phyloP scores from a whole-genome alignment of 169 alveolate genomes.

The Plasmodium relictum region DNA sequence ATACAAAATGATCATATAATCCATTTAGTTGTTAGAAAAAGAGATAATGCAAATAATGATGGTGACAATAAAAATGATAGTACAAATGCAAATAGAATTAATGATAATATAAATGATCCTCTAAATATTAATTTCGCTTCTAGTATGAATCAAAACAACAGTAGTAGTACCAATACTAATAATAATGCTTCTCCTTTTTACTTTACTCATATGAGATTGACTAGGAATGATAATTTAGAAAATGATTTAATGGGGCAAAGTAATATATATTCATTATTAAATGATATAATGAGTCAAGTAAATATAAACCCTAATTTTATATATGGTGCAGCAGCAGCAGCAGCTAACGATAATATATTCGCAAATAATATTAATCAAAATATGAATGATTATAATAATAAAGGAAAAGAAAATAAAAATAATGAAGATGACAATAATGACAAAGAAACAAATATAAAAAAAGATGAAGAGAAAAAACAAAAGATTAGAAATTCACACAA shows the following conservation, averaged over 20 bases:
- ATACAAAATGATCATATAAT: slow-evolving; percentile 69
- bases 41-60: slow-evolving; percentile 13
- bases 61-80: slow-evolving; percentile 17
- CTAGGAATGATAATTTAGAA: slow-evolving; percentile 63
- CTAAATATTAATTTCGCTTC: slow-evolving; percentile 16
- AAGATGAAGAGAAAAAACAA: neutral
- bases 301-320: slow-evolving; percentile 43
- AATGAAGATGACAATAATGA: neutral
- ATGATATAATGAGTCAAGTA: slow-evolving; percentile 72
- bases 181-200: slow-evolving; percentile 29
- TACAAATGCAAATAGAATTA: neutral
- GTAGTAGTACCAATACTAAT: slow-evolving; percentile 13
- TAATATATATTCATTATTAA: slow-evolving; percentile 41
- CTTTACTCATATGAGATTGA: slow-evolving; percentile 70
- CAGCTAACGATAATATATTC: slow-evolving; percentile 3
- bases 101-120: slow-evolving; percentile 50
- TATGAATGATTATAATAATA: neutral
- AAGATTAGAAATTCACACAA: neutral
- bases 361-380: neutral
- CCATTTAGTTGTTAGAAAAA: slow-evolving; percentile 70
- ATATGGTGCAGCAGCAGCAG: slow-evolving; percentile 51
- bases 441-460: slow-evolving; percentile 1
- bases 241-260: slow-evolving; percentile 60
- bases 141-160: slow-evolving; percentile 2
- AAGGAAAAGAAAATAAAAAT: neutral